Percentiles rank a stretch among this genome's conserved stretches.
phyloP scores from a whole-genome alignment of 129 eudicot species.

The Chrysanthemum makinoi region DNA sequence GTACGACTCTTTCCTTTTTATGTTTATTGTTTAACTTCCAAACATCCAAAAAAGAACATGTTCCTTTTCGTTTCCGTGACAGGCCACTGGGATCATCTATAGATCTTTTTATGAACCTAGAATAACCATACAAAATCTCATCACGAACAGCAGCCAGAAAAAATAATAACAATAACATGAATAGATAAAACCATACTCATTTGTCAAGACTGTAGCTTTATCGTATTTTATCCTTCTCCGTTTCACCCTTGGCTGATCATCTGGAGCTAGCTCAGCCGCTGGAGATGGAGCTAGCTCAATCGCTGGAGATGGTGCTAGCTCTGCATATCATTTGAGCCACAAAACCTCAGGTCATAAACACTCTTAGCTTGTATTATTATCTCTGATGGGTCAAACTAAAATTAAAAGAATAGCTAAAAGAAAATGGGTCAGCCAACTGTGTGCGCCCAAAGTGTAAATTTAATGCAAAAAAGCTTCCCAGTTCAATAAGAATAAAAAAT shows the following conservation, averaged over 20 bases:
- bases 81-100: constrained; percentile 42
- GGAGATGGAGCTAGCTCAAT: constrained; percentile 34
- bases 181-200: constrained; percentile 35
- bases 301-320: constrained; percentile 29
- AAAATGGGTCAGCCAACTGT: not conserved
- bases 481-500: not conserved
- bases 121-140: constrained; percentile 18
- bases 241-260: constrained; percentile 40
- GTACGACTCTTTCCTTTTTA: constrained; percentile 43
- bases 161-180: not conserved
- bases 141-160: not conserved
- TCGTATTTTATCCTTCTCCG: constrained; percentile 58
- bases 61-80: constrained; percentile 38
- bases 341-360: not conserved
- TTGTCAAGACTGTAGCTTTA: constrained; percentile 53
- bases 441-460: constrained; percentile 1
- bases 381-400: not conserved
- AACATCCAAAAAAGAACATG: constrained; percentile 43
- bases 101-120: constrained; percentile 55
- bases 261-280: constrained; percentile 34
- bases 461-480: not conserved
- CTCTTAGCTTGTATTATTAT: not conserved
- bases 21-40: constrained; percentile 50
- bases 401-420: not conserved
- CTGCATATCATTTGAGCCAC: constrained; percentile 31